A percentile compares a stretch with the other conserved stretches of the same genome.
These are phyloP conservation scores for Colletotrichum sp. DNA, from an alignment of 2,329 filamentous ascomycete species.

Conservation along the genomic window DNA sequence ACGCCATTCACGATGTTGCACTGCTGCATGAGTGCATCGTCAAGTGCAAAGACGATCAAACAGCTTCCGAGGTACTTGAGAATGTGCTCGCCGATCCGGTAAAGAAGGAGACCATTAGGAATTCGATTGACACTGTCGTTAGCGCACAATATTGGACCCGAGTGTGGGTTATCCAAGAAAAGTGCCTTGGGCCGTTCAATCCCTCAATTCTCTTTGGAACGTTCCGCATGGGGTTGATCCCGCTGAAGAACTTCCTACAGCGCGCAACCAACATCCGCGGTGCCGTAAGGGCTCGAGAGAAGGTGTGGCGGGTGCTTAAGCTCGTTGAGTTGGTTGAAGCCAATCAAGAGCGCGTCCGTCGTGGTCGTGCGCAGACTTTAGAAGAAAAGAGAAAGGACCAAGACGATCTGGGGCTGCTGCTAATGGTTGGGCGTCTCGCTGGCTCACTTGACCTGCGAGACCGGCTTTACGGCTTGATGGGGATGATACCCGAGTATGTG, in stretches of 20 bases:
- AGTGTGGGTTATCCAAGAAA: conserved; percentile 12
- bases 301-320: conserved; percentile 7
- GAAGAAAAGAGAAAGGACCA: background rate
- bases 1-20: conserved; percentile 1
- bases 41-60: background rate
- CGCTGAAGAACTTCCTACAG: conserved; percentile 1
- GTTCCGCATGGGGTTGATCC: conserved; percentile 2
- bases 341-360: conserved; percentile 1
- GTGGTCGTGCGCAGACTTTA: background rate
- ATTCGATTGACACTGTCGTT: background rate
- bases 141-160: background rate
- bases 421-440: conserved; percentile 6
- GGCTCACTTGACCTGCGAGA: conserved; percentile 2
- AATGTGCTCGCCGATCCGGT: background rate
- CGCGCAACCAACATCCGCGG: background rate
- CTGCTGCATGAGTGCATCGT: background rate
- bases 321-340: background rate
- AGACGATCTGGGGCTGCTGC: background rate
- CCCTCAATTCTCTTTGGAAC: conserved; percentile 12
- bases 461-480: conserved; percentile 6
- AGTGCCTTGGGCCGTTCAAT: conserved; percentile 2
- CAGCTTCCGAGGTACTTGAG: background rate
- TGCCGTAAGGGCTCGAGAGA: conserved; percentile 1
- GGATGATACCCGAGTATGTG: conserved; percentile 9
- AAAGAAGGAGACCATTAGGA: background rate